These are phyloP conservation scores for Ophiostoma angusticollis DNA, from an alignment of 2,329 filamentous ascomycete genomes.

Conservation along the genomic window DNA sequence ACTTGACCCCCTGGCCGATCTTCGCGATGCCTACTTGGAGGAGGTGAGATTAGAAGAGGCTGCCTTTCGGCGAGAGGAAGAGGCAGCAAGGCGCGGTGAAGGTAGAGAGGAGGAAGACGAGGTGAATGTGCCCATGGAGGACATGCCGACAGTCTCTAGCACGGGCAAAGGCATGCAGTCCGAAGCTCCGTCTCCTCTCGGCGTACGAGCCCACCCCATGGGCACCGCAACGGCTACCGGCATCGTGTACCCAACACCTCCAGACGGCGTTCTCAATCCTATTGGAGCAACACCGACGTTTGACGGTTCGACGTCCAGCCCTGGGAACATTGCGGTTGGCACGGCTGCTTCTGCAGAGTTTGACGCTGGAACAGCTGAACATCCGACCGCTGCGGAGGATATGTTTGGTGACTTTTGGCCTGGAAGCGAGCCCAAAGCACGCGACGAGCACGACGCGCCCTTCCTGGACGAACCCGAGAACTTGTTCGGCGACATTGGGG, in stretches of 20 bases:
- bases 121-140: slow-evolving; percentile 12
- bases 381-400: slow-evolving; percentile 15
- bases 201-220: slow-evolving; percentile 37
- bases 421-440: slow-evolving; percentile 29
- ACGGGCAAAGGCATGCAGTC: slow-evolving; percentile 5
- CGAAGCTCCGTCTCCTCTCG: slow-evolving; percentile 30
- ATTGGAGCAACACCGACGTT: slow-evolving; percentile 42
- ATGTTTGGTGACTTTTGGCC: slow-evolving; percentile 29
- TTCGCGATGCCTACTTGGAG: slow-evolving; percentile 10
- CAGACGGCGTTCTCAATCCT: slow-evolving; percentile 46
- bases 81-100: background rate
- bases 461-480: slow-evolving; percentile 38
- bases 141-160: slow-evolving; percentile 3
- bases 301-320: slow-evolving; percentile 43
- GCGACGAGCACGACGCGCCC: slow-evolving; percentile 29
- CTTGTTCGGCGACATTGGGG: slow-evolving; percentile 56
- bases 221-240: slow-evolving; percentile 19
- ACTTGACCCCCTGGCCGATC: slow-evolving; percentile 10
- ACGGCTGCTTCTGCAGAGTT: slow-evolving; percentile 23
- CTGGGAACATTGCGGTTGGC: slow-evolving; percentile 29
- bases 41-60: slow-evolving; percentile 8
- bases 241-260: slow-evolving; percentile 57
- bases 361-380: slow-evolving; percentile 23
- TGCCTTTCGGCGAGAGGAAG: background rate
- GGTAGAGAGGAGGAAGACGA: background rate